Conservation (phyloP, 2,329 filamentous ascomycete genomes). For the Phoma sp. region DNA sequence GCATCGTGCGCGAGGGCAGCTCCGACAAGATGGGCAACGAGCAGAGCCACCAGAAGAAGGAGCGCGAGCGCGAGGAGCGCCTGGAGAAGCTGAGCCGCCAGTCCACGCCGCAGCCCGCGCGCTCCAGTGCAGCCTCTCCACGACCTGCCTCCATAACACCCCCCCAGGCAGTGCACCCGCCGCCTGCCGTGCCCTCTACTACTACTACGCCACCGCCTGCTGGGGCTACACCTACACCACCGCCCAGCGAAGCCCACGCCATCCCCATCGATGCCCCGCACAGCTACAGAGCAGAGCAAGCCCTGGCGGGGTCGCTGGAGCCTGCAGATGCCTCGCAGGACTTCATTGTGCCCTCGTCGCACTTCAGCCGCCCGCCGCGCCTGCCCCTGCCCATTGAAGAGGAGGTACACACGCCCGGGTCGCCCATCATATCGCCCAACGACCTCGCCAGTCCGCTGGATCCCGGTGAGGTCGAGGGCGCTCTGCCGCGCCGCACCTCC, state of each 20-base stretch:
- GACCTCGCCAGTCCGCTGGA: constrained; percentile 61
- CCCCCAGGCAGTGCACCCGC: constrained; percentile 21
- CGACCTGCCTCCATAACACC: constrained; percentile 35
- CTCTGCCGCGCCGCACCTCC: constrained; percentile 63
- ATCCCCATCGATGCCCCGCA: constrained; percentile 43
- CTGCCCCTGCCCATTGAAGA: constrained; percentile 93
- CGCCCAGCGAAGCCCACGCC: constrained; percentile 41
- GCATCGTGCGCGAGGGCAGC: constrained; percentile 19
- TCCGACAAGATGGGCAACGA: constrained; percentile 50
- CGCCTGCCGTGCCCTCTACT: no score
- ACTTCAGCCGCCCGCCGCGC: constrained; percentile 77
- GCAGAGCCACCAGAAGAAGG: constrained; percentile 45
- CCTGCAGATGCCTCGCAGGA: constrained; percentile 43
- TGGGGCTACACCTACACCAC: constrained; percentile 8
- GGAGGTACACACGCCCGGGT: constrained; percentile 86
- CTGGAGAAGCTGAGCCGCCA: constrained; percentile 16
- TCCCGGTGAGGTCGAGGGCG: constrained; percentile 55
- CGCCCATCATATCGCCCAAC: constrained; percentile 80
- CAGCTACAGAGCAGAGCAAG: constrained; percentile 16
- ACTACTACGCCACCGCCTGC: no score
- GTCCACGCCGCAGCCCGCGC: constrained; percentile 16
- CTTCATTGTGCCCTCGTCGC: constrained; percentile 49
- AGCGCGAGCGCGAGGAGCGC: constrained; percentile 9
- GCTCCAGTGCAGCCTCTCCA: constrained; percentile 3
- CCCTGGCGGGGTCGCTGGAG: constrained; percentile 32